These are phyloP conservation scores for Wilcoxina mikolae DNA, from an alignment of 495 filamentous ascomycete species.

Conservation along the genomic window DNA sequence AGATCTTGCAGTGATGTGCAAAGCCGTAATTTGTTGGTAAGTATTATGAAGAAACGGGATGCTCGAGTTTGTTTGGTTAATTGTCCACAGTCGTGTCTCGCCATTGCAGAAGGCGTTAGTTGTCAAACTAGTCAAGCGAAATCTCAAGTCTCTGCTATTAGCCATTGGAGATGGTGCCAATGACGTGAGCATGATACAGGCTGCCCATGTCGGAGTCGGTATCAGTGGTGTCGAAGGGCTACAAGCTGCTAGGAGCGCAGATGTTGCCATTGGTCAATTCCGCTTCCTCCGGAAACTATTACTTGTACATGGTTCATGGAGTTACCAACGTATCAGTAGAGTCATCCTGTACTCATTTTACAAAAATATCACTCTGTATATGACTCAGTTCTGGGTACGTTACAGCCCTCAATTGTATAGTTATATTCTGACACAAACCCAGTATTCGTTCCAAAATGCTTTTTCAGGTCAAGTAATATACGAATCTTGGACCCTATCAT, in stretches of 20 bases:
- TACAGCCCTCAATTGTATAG: too few relatives aligned
- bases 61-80: too few relatives aligned
- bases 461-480: conserved; percentile 98
- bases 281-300: conserved; percentile 88
- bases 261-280: conserved; percentile 94
- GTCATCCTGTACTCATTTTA: conserved; percentile 98
- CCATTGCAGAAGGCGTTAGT: conserved; percentile 97
- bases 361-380: conserved; percentile 96
- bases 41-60: too few relatives aligned
- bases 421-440: conserved; percentile 28
- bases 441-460: conserved; percentile 95
- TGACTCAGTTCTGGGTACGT: conserved; percentile 97
- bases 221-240: conserved; percentile 97
- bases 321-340: conserved; percentile 90
- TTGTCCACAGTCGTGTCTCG: conserved; percentile 84
- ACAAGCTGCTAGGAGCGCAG: conserved; percentile 91
- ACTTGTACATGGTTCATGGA: conserved; percentile 93
- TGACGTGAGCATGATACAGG: conserved; percentile 99
- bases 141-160: conserved; percentile 78
- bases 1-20: conserved; percentile 88
- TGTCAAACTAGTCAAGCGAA: conserved; percentile 95
- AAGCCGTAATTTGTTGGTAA: conserved; percentile 93
- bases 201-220: conserved; percentile 94
- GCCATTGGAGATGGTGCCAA: conserved; percentile 98
- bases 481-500: conserved; percentile 97